Conservation (phyloP, 2,329 filamentous ascomycete species). For the Cyanodermella asteris region DNA sequence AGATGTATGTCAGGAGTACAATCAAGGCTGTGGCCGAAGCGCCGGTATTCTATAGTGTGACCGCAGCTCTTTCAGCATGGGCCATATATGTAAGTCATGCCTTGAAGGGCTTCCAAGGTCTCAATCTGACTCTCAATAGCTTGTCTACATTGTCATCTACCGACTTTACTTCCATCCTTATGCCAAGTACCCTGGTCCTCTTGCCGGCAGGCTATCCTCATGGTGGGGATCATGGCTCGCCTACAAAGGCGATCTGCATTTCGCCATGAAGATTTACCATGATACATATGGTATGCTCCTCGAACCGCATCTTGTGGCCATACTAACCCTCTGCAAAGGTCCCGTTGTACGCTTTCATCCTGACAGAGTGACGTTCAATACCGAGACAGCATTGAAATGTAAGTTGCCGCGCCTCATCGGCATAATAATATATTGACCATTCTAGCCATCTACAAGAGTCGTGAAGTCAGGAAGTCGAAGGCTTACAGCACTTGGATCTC, state of each 20-base stretch:
- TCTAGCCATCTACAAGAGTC: slow-evolving; percentile 26
- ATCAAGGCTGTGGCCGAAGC: too few species aligned
- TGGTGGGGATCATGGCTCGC: slow-evolving; percentile 9
- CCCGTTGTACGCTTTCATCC: slow-evolving; percentile 12
- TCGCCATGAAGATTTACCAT: slow-evolving; percentile 11
- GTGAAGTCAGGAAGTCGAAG: slow-evolving; percentile 25
- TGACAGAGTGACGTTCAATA: slow-evolving; percentile 9
- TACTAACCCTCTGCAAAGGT: slow-evolving; percentile 2
- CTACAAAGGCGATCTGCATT: slow-evolving; percentile 11
- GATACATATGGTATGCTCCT: slow-evolving; percentile 12
- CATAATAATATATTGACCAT: slow-evolving; percentile 21
- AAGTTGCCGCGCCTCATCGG: slow-evolving; percentile 1
- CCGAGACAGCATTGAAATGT: slow-evolving; percentile 8
- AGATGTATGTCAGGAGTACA: too few species aligned
- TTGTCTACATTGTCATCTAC: too few species aligned
- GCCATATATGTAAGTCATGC: too few species aligned
- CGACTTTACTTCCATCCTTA: slow-evolving; percentile 2
- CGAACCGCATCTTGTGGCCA: background rate
- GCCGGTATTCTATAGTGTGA: too few species aligned
- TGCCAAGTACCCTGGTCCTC: slow-evolving; percentile 3
- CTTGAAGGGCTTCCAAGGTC: too few species aligned
- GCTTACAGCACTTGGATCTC: slow-evolving; percentile 27
- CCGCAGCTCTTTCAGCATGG: too few species aligned
- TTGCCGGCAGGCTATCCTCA: too few species aligned
- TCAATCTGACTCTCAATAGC: too few species aligned